Evolutionary conservation across 768 basidiomycete species (phyloP), one percentile per base, ranked within the genome.

Genomic region (Suillus luteus): DNA sequence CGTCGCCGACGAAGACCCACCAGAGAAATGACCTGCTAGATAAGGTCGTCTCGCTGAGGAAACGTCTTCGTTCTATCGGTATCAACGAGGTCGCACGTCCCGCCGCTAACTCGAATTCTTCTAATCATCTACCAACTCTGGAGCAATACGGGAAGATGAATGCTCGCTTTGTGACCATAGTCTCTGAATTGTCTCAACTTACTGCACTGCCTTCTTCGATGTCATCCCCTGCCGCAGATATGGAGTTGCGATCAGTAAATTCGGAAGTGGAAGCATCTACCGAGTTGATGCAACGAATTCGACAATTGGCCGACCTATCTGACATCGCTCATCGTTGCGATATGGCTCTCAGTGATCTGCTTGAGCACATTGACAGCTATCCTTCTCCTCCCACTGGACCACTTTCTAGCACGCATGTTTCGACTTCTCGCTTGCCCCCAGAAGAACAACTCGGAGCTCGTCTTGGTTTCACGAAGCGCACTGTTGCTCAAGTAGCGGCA

Each of bases 351-450:
- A 95, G 93, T 68, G 92, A 95, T 73, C 80, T 95, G 5, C 78
- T 96, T 54, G 91, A 94, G 69, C 91, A 94, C 69, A 81, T 94
- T 61, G 93, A 96, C 72, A 92, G 90, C 69, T 94, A 87, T 70
- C 93, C 93, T 10, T 82, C 85, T 3, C 72, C 79, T 38, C 88
- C 88, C 5, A 72, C 79, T 33, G 80, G 82, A 5, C 75, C 82
- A 2, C 71, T 88, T 38, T 80, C 85, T 5, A 86, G 86, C 27
- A 75, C 79, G 17, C 85, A 86, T 66, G 64, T 76, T 63, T 78
- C 80, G 40, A 73, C 78, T 14, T 65, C 72, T 8, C 72, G 76
- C 27, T 67, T 81, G 5, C 75, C 85, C 9, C 87, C 93, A 0
- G 86, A 90, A 63, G 88, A 89, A 48, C 91, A 93, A 68, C 76